Percentiles rank a stretch among this genome's conserved stretches.
phyloP scores from a whole-genome alignment of 257 asterid genomes.

The Craterostigma plantagineum region DNA sequence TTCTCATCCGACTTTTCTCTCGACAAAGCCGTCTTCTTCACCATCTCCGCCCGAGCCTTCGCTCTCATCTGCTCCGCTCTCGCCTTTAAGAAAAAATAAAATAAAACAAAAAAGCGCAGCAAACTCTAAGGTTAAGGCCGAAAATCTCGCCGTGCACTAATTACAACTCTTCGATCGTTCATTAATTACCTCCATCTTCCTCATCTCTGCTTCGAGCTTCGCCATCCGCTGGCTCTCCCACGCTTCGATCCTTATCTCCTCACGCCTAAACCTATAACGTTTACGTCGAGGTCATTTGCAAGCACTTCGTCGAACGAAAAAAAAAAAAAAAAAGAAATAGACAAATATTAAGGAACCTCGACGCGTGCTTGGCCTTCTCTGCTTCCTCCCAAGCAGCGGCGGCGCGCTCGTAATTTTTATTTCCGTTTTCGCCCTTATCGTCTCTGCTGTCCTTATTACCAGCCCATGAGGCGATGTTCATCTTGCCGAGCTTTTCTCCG shows the following conservation, averaged over 20 bases:
- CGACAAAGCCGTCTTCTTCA: slow-evolving; percentile 65
- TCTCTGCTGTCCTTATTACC: slow-evolving; percentile 54
- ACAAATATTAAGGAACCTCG: slow-evolving; percentile 41
- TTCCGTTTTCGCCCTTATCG: too few relatives aligned
- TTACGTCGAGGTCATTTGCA: too few relatives aligned
- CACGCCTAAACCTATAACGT: slow-evolving; percentile 72
- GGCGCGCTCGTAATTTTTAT: slow-evolving; percentile 34
- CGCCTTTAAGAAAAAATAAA: slow-evolving; percentile 21
- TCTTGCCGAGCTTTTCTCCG: slow-evolving; percentile 82
- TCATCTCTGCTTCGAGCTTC: slow-evolving; percentile 84
- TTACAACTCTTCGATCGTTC: too few relatives aligned
- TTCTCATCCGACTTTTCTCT: slow-evolving; percentile 71
- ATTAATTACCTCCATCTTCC: slow-evolving; percentile 62
- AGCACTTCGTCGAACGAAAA: too few relatives aligned
- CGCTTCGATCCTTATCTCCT: slow-evolving; percentile 72
- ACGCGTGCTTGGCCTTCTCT: slow-evolving; percentile 59
- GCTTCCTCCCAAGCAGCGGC: slow-evolving; percentile 94
- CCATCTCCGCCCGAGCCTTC: slow-evolving; percentile 69
- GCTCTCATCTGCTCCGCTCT: slow-evolving; percentile 70
- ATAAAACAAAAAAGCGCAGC: too few relatives aligned
- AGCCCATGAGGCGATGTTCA: slow-evolving; percentile 97
- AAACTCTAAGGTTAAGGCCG: too few relatives aligned
- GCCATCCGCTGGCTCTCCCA: slow-evolving; percentile 96
- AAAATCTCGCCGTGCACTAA: too few relatives aligned
- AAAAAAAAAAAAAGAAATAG: too few relatives aligned